phyloP scores from a whole-genome alignment of 2,329 filamentous ascomycete species.

The Cryphonectria carpinicola region DNA sequence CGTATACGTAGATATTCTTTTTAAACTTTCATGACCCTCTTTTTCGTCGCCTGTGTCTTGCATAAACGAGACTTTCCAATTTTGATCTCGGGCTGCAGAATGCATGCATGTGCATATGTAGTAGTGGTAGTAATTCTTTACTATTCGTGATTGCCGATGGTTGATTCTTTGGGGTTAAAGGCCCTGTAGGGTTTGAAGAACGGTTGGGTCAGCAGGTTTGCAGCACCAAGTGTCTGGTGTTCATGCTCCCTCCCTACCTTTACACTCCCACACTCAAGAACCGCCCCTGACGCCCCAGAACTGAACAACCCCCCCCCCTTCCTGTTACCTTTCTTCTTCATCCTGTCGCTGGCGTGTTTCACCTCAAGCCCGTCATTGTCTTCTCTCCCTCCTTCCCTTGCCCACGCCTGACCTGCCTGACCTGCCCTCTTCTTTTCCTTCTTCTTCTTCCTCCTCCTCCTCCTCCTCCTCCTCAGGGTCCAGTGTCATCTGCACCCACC shows the following conservation, averaged over 20 bases:
- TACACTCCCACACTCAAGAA: background rate
- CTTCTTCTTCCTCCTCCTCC: too few relatives aligned
- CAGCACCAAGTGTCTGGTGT: background rate
- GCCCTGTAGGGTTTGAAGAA: background rate
- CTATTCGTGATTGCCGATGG: background rate
- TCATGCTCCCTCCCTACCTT: background rate
- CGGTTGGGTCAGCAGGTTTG: constrained; percentile 2
- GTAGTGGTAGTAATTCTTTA: background rate
- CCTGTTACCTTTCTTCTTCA: background rate
- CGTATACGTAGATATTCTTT: background rate
- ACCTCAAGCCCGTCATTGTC: constrained; percentile 1
- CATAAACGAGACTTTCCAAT: constrained; percentile 5
- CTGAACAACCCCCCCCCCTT: background rate
- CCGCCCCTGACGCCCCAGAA: background rate
- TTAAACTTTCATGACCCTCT: constrained; percentile 1
- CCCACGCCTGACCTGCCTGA: background rate
- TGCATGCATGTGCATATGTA: background rate
- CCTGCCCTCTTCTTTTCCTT: background rate
- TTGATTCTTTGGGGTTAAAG: background rate
- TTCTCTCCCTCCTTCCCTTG: background rate
- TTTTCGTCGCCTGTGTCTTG: background rate
- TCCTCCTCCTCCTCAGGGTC: too few relatives aligned
- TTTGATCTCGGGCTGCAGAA: constrained; percentile 2
- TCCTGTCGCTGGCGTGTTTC: background rate
- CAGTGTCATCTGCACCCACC: background rate